Conservation (phyloP, 768 basidiomycete species). For the Xerocomus brunneocitrinus region DNA sequence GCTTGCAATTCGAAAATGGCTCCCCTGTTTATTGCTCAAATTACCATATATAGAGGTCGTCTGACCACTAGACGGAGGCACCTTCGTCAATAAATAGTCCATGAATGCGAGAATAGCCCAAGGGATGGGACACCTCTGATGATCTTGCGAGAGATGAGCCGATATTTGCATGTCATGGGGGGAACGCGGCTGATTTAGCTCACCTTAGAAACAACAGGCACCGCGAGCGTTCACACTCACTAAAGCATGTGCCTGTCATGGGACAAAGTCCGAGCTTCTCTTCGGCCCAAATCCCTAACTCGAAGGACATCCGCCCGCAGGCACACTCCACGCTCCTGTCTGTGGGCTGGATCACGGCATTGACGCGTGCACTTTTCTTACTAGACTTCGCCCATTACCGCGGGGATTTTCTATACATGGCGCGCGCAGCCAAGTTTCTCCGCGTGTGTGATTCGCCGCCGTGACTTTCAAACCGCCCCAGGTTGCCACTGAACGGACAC, state of each 20-base stretch:
- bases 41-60: not conserved
- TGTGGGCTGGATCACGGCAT: not conserved
- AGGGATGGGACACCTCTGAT: not conserved
- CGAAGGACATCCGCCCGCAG: not conserved
- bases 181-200: not conserved
- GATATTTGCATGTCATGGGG: not conserved
- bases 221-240: constrained; percentile 11
- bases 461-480: not conserved
- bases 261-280: not conserved
- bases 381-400: not conserved
- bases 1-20: not conserved
- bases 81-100: not conserved
- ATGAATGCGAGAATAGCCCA: not conserved
- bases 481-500: not conserved
- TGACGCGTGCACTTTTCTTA: not conserved
- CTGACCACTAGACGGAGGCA: not conserved
- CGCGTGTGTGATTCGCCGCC: not conserved
- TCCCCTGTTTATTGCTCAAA: not conserved
- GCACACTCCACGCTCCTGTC: not conserved
- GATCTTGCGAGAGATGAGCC: not conserved
- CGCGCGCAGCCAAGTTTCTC: not conserved
- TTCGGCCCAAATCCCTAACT: not conserved
- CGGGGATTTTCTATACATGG: not conserved
- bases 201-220: not conserved
- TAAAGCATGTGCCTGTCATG: not conserved